Evolutionary conservation across 2,329 filamentous ascomycete genomes (phyloP).

Genomic region (Hypoxylon sp.): DNA sequence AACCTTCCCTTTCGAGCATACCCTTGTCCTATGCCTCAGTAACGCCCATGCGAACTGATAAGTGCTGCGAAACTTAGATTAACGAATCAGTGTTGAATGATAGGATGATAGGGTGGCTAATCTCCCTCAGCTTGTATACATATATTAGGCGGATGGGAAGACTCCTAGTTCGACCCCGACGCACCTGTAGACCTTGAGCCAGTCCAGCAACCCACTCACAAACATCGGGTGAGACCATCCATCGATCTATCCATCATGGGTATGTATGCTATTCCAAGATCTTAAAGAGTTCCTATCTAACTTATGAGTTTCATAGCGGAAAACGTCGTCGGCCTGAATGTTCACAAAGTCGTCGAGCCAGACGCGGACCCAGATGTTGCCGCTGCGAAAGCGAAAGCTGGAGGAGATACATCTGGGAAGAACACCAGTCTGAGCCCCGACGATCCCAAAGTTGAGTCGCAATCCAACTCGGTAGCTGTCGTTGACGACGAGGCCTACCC

Average conservation of each 20-base stretch:
- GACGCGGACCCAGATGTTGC: slow-evolving; percentile 28
- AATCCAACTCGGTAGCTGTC: slow-evolving; percentile 31
- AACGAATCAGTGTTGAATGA: not conserved
- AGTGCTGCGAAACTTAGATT: not conserved
- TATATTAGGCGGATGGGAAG: slow-evolving; percentile 7
- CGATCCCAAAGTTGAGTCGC: slow-evolving; percentile 30
- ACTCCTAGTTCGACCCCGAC: not conserved
- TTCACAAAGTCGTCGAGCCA: slow-evolving; percentile 42
- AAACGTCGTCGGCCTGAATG: slow-evolving; percentile 39
- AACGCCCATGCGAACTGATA: not conserved
- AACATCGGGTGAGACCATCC: slow-evolving; percentile 5
- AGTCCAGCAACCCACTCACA: slow-evolving; percentile 6
- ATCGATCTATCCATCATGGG: slow-evolving; percentile 28
- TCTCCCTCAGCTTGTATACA: not conserved
- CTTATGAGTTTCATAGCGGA: slow-evolving; percentile 28
- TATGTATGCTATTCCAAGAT: slow-evolving; percentile 14
- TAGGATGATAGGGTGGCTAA: not conserved
- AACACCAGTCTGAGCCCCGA: slow-evolving; percentile 1
- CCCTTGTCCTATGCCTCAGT: slow-evolving; percentile 1
- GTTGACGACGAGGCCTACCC: slow-evolving; percentile 53
- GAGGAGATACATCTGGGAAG: not conserved
- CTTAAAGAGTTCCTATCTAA: not conserved
- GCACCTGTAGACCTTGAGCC: slow-evolving; percentile 3
- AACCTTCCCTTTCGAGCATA: slow-evolving; percentile 29
- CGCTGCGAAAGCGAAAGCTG: not conserved